A percentile compares a stretch with the other conserved stretches of the same genome.
phyloP scores from a whole-genome alignment of 495 filamentous ascomycete species.

The Aspergillus incahuasiensis region DNA sequence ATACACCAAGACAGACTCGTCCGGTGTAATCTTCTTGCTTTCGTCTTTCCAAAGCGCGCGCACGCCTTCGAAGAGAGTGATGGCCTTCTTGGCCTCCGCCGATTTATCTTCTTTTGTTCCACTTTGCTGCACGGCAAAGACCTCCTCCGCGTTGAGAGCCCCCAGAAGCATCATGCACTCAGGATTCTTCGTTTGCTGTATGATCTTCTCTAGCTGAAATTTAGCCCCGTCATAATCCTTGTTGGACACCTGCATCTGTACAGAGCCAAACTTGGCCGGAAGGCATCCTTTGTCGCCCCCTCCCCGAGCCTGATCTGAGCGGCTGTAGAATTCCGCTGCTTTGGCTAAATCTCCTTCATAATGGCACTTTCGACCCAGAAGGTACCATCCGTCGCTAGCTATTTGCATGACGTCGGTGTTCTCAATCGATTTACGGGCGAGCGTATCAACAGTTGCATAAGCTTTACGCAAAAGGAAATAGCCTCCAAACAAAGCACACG shows the following conservation, averaged over 20 bases:
- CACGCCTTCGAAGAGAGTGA: conserved; percentile 73
- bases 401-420: conserved; percentile 92
- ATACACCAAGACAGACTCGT: conserved; percentile 86
- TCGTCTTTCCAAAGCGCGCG: conserved; percentile 88
- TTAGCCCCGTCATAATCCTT: conserved; percentile 87
- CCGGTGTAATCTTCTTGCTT: conserved; percentile 72
- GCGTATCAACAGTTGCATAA: conserved; percentile 70
- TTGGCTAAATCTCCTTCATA: conserved; percentile 60
- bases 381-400: conserved; percentile 94
- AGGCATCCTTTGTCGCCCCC: conserved; percentile 82
- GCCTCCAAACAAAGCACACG: conserved; percentile 80
- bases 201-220: conserved; percentile 87
- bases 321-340: conserved; percentile 76
- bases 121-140: conserved; percentile 69
- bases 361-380: conserved; percentile 86
- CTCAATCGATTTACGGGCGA: conserved; percentile 91
- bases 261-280: conserved; percentile 87
- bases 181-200: conserved; percentile 76
- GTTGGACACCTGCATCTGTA: conserved; percentile 80
- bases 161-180: conserved; percentile 89
- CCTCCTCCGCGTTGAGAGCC: conserved; percentile 87
- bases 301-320: conserved; percentile 84
- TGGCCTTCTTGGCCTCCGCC: conserved; percentile 74
- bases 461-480: conserved; percentile 80
- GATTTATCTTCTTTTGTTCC: conserved; percentile 83